A percentile compares a stretch with the other conserved stretches of the same genome.
Evolutionary conservation across 352 stramenopile genomes (phyloP).

Genomic region (Phytophthora syringae): DNA sequence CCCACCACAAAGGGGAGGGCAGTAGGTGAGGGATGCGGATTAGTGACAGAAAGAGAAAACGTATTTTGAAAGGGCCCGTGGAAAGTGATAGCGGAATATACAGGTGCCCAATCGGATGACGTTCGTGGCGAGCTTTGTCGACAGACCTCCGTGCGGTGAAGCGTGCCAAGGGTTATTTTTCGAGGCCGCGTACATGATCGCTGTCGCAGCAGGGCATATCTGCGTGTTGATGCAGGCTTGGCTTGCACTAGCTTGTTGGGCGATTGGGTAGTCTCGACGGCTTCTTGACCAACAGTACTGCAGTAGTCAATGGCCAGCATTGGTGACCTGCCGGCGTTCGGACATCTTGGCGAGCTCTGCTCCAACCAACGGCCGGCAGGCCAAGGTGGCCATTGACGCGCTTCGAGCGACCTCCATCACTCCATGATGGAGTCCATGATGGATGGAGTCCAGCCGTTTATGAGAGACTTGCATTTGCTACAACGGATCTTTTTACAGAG

Average conservation of each 20-base stretch:
- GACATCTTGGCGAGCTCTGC: not conserved
- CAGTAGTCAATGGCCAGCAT: not conserved
- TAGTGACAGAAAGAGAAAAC: not conserved
- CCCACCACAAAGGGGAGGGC: not conserved
- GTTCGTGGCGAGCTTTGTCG: too few relatives aligned
- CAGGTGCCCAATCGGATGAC: too few relatives aligned
- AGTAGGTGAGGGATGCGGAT: not conserved
- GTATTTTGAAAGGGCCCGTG: too few relatives aligned
- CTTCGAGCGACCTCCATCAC: not conserved
- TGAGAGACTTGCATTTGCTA: slow-evolving; percentile 1
- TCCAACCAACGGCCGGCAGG: too few relatives aligned
- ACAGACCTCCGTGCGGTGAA: not conserved
- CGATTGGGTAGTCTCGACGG: too few relatives aligned
- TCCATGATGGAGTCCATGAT: too few relatives aligned
- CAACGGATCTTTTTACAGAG: not conserved
- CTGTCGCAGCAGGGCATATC: slow-evolving; percentile 1
- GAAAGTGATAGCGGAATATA: not conserved
- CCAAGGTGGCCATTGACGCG: not conserved
- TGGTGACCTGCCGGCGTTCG: not conserved
- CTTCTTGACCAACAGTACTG: not conserved
- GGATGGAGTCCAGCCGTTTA: too few relatives aligned
- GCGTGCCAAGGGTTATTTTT: not conserved
- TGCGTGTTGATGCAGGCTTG: too few relatives aligned
- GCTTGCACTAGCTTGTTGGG: too few relatives aligned
- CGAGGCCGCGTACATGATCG: not conserved